phyloP scores from a whole-genome alignment of 2,329 filamentous ascomycete species.

The Sclerotinia minor region DNA sequence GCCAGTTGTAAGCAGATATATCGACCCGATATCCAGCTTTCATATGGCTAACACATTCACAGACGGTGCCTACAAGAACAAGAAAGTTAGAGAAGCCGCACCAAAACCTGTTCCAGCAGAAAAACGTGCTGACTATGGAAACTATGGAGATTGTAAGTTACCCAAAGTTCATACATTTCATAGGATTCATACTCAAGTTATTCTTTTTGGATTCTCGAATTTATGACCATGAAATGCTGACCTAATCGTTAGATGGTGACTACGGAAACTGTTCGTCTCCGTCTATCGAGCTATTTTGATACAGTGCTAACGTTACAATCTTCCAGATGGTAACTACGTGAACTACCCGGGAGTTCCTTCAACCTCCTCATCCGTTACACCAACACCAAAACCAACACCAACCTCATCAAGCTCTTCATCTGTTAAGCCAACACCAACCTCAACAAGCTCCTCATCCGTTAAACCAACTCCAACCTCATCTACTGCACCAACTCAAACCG shows the following conservation, averaged over 20 bases:
- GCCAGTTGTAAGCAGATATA: slow-evolving; percentile 11
- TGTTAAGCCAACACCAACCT: neutral
- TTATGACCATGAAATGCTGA: slow-evolving; percentile 18
- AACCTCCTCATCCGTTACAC: neutral
- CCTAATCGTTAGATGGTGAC: slow-evolving; percentile 17
- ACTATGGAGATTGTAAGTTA: slow-evolving; percentile 22
- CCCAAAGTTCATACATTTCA: neutral
- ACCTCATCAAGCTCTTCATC: neutral
- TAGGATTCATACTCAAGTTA: neutral
- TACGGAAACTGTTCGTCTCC: slow-evolving; percentile 17
- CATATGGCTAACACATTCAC: neutral
- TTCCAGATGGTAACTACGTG: slow-evolving; percentile 19
- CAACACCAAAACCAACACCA: neutral
- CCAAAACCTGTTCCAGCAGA: slow-evolving; percentile 12
- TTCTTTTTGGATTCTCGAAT: neutral
- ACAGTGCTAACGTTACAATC: slow-evolving; percentile 4
- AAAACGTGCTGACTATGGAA: slow-evolving; percentile 12
- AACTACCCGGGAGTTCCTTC: slow-evolving; percentile 12
- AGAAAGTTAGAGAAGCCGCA: slow-evolving; percentile 2
- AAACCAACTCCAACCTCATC: neutral
- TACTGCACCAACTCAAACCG: slow-evolving; percentile 14
- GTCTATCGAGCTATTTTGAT: neutral
- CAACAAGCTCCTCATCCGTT: neutral
- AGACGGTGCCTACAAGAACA: slow-evolving; percentile 10
- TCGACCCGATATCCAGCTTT: neutral